Conservation (phyloP, 2,329 filamentous ascomycete genomes). For the Eutypella sp. region DNA sequence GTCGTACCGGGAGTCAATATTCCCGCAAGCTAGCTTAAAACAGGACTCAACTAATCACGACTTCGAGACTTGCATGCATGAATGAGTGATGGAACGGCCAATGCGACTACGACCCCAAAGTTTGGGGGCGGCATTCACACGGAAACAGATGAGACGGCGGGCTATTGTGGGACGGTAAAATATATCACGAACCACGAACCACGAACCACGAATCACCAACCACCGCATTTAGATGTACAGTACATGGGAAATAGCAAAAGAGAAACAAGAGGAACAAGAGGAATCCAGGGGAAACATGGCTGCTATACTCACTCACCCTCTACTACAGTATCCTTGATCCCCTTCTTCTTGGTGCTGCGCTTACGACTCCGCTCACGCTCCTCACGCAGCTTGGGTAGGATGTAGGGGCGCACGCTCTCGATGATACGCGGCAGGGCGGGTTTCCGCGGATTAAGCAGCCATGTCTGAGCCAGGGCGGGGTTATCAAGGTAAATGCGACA, state of each 20-base stretch:
- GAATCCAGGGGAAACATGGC: no score
- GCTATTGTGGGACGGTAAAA: background rate
- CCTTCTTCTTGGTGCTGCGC: conserved; percentile 66
- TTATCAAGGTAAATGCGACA: conserved; percentile 94
- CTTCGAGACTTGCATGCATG: background rate
- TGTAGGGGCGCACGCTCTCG: conserved; percentile 74
- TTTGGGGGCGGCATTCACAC: background rate
- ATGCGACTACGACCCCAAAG: background rate
- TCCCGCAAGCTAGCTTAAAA: background rate
- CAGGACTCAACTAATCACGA: background rate
- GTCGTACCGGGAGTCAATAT: background rate
- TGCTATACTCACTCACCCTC: conserved; percentile 54
- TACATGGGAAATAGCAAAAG: background rate
- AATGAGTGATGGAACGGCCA: background rate
- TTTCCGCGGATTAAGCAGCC: conserved; percentile 74
- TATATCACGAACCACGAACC: no score
- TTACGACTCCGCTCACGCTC: conserved; percentile 56
- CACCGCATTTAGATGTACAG: background rate
- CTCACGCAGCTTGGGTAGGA: conserved; percentile 86
- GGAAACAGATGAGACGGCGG: no score
- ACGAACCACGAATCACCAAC: no score
- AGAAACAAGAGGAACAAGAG: background rate
- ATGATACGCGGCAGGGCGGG: conserved; percentile 79
- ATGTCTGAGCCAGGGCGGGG: conserved; percentile 74
- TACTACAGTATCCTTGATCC: conserved; percentile 81